phyloP scores from a whole-genome alignment of 345 rosid species.

The Draba incana region DNA sequence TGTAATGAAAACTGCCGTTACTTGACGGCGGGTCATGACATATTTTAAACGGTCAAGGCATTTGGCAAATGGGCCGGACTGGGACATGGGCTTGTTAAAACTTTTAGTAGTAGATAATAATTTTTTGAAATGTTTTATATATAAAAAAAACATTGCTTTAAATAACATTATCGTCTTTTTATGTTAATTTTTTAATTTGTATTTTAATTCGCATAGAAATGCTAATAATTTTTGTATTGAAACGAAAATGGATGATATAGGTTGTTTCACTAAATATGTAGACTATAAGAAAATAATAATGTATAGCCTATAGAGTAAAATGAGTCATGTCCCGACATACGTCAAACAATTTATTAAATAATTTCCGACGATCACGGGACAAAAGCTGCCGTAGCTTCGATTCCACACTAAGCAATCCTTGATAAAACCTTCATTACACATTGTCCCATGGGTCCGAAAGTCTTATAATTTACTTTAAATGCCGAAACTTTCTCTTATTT shows the following conservation, averaged over 20 bases:
- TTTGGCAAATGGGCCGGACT: neutral
- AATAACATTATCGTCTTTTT: too few relatives aligned
- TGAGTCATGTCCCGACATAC: neutral
- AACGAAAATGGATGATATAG: neutral
- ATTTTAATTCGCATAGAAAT: too few relatives aligned
- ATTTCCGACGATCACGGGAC: slow-evolving; percentile 39
- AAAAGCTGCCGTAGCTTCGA: slow-evolving; percentile 34
- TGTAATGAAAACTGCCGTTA: slow-evolving; percentile 1
- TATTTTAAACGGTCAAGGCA: neutral
- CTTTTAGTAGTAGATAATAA: too few relatives aligned
- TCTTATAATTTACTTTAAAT: slow-evolving; percentile 1
- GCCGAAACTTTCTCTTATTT: slow-evolving; percentile 16
- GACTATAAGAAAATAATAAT: too few relatives aligned
- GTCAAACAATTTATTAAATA: neutral
- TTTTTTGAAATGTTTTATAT: too few relatives aligned
- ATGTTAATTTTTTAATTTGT: too few relatives aligned
- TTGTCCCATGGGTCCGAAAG: slow-evolving; percentile 36
- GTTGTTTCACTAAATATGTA: too few relatives aligned
- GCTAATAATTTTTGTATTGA: too few relatives aligned
- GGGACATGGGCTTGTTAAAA: slow-evolving; percentile 2
- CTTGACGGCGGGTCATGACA: slow-evolving; percentile 2
- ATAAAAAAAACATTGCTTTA: too few relatives aligned
- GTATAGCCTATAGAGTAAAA: too few relatives aligned
- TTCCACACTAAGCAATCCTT: slow-evolving; percentile 38
- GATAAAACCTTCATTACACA: slow-evolving; percentile 23